Evolutionary conservation across 164 flowering plant genomes (phyloP).

Genomic region (Echeveria elegans): DNA sequence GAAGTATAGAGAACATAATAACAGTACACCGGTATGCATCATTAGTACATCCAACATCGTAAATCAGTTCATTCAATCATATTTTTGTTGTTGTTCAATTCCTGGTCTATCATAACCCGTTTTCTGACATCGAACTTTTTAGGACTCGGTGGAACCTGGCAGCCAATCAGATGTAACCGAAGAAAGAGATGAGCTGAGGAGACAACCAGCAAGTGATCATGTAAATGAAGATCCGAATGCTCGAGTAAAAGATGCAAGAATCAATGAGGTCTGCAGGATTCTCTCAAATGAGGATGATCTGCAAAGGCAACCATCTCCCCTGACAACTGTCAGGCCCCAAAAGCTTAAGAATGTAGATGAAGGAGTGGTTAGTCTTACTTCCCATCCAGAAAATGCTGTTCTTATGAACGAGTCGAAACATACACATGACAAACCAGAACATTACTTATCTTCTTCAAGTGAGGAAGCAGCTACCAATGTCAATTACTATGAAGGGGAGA

Average conservation of each 20-base stretch:
- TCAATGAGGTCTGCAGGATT: conserved; percentile 15
- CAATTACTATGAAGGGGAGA: neutral
- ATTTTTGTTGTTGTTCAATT: too few relatives aligned
- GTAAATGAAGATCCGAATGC: conserved; percentile 18
- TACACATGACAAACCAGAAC: too few relatives aligned
- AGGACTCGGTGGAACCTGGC: conserved; percentile 79
- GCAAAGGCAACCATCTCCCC: conserved; percentile 13
- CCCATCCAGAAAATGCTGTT: conserved; percentile 23
- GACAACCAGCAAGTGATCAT: conserved; percentile 16
- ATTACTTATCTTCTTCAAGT: too few relatives aligned
- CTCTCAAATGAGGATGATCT: conserved; percentile 14
- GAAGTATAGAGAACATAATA: conserved; percentile 54
- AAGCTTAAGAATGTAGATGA: conserved; percentile 15
- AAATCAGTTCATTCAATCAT: too few relatives aligned
- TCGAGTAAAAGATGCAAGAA: conserved; percentile 12
- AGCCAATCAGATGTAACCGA: conserved; percentile 72
- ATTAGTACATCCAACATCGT: too few relatives aligned
- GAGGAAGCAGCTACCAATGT: conserved; percentile 5
- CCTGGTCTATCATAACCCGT: too few relatives aligned
- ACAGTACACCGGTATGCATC: conserved; percentile 53
- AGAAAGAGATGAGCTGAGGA: conserved; percentile 48
- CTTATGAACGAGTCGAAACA: conserved; percentile 18
- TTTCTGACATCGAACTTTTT: conserved; percentile 11
- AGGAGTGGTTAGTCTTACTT: conserved; percentile 16
- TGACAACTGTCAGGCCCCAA: conserved; percentile 11